phyloP scores from a whole-genome alignment of 1,284 basidiomycete species.

The Microbotryum lychnidis-dioicae region DNA sequence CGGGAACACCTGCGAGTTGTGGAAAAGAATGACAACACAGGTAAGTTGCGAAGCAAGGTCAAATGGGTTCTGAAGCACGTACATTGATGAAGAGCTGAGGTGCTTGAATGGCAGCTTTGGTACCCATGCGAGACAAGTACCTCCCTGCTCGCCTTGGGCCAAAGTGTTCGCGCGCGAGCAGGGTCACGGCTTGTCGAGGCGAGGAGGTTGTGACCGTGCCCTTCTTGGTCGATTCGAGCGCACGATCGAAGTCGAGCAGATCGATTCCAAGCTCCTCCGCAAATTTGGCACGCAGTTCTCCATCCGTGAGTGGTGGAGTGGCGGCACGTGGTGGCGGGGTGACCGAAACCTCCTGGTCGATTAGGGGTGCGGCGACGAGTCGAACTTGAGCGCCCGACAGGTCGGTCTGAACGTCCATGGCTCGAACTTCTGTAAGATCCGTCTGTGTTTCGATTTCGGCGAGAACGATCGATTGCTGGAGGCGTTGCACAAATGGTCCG shows the following conservation, averaged over 20 bases:
- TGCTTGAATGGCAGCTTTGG: constrained; percentile 15
- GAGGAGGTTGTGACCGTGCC: not conserved
- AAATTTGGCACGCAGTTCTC: constrained; percentile 53
- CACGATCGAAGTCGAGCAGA: constrained; percentile 64
- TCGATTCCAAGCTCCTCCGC: constrained; percentile 67
- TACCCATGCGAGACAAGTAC: constrained; percentile 5
- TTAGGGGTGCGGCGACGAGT: constrained; percentile 38
- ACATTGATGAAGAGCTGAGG: constrained; percentile 14
- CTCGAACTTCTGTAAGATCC: constrained; percentile 47
- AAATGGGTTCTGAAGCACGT: not conserved
- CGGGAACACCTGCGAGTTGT: constrained; percentile 19
- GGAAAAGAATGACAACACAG: not conserved
- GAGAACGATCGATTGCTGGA: constrained; percentile 50
- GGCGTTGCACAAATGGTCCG: constrained; percentile 30
- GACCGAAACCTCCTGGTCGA: constrained; percentile 33
- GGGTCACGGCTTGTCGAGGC: not conserved
- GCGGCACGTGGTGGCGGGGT: constrained; percentile 42
- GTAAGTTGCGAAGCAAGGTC: not conserved
- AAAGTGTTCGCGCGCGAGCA: not conserved
- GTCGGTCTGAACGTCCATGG: constrained; percentile 54
- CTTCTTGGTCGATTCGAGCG: constrained; percentile 46
- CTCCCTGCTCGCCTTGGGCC: not conserved
- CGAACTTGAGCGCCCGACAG: constrained; percentile 53
- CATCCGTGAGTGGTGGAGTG: constrained; percentile 51
- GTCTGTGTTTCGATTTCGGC: constrained; percentile 57